phyloP scores from a whole-genome alignment of 495 filamentous ascomycete genomes.

The Platismatia glauca region DNA sequence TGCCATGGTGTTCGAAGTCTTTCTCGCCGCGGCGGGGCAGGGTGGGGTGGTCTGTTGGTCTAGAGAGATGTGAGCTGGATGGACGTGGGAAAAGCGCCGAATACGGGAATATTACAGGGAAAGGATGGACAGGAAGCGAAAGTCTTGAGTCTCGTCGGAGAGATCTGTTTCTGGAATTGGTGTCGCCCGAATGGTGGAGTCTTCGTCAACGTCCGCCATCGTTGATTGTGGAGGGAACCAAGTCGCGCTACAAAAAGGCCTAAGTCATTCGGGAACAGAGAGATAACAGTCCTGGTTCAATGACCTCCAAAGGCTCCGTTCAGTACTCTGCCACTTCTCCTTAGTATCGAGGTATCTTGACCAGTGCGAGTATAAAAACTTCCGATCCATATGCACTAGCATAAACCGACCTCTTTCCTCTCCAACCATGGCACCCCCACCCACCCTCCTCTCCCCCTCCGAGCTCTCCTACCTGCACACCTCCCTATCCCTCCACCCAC shows the following conservation, averaged over 20 bases:
- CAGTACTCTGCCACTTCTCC: neutral
- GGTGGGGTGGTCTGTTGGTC: conserved; percentile 26
- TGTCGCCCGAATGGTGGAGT: neutral
- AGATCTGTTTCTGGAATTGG: conserved; percentile 49
- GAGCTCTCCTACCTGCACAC: conserved; percentile 94
- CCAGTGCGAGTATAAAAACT: too few relatives aligned
- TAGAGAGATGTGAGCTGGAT: neutral
- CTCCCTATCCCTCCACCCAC: conserved; percentile 67
- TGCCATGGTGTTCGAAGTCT: conserved; percentile 92
- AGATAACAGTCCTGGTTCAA: too few relatives aligned
- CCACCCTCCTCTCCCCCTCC: conserved; percentile 64
- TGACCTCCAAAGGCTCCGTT: too few relatives aligned
- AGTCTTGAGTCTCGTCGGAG: conserved; percentile 83
- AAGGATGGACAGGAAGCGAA: conserved; percentile 59
- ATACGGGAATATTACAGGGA: conserved; percentile 38
- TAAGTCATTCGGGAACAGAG: too few relatives aligned
- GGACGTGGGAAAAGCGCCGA: neutral
- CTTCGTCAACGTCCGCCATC: conserved; percentile 22
- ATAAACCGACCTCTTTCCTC: neutral
- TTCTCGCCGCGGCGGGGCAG: conserved; percentile 82
- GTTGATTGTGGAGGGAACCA: too few relatives aligned
- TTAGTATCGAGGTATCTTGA: rapidly evolving
- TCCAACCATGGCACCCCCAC: neutral
- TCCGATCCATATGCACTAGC: neutral
- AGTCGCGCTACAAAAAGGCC: too few relatives aligned